Conservation (phyloP, 257 asterid species). For the Solanum boliviense region DNA sequence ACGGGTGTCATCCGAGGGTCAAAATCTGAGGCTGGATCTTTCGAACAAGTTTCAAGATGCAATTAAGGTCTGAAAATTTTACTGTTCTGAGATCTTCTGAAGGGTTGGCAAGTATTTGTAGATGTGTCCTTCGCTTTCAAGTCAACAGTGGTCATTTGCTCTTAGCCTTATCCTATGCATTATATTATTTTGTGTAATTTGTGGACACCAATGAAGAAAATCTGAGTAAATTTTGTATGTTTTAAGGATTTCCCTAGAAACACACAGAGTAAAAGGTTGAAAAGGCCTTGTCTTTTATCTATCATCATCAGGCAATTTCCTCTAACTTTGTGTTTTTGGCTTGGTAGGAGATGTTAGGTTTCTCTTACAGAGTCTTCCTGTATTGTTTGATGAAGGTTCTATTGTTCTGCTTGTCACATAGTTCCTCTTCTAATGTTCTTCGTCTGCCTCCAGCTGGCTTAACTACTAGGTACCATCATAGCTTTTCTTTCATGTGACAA, state of each 20-base stretch:
- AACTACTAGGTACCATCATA: background rate
- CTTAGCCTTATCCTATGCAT: background rate
- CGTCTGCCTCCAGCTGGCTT: background rate
- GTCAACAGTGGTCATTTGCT: background rate
- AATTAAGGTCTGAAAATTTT: conserved; percentile 52
- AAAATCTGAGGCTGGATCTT: conserved; percentile 77
- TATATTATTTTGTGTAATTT: background rate
- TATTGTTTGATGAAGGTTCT: background rate
- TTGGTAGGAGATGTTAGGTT: background rate
- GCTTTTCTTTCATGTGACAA: background rate
- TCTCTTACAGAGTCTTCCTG: background rate
- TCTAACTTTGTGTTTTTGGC: background rate
- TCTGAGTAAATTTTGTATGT: background rate
- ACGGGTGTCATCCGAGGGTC: conserved; percentile 80
- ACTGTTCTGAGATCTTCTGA: background rate
- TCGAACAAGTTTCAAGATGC: conserved; percentile 95
- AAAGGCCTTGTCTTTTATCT: background rate
- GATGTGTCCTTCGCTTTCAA: background rate
- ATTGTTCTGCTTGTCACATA: background rate
- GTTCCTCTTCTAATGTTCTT: background rate
- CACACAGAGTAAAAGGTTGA: background rate
- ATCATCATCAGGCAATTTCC: background rate
- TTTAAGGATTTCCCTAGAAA: background rate
- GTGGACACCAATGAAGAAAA: background rate
- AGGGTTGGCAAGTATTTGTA: background rate